These are phyloP conservation scores for Hypoxylon sp. DNA, from an alignment of 2,329 filamentous ascomycete genomes.

Conservation along the genomic window DNA sequence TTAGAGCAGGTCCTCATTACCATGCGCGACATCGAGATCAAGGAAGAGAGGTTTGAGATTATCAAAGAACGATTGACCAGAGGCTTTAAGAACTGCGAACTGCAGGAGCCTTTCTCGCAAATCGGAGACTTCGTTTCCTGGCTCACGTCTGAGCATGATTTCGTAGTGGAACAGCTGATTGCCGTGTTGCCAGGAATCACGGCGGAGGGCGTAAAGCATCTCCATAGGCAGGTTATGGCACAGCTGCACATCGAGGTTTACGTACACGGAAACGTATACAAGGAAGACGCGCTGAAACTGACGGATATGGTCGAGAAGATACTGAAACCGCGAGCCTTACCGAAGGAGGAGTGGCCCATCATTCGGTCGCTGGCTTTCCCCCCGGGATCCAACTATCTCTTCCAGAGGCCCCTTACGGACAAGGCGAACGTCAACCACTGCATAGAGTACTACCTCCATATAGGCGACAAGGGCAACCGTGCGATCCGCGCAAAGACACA, in stretches of 20 bases:
- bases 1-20: conserved; percentile 87
- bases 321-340: conserved; percentile 76
- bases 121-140: conserved; percentile 84
- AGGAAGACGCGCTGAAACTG: conserved; percentile 87
- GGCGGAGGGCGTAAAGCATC: conserved; percentile 75
- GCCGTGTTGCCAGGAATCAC: conserved; percentile 79
- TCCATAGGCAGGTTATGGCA: conserved; percentile 80
- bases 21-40: conserved; percentile 84
- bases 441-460: conserved; percentile 78
- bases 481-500: conserved; percentile 76
- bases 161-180: conserved; percentile 80
- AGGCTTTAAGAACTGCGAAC: conserved; percentile 84
- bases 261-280: conserved; percentile 91
- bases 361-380: conserved; percentile 79
- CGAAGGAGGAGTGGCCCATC: conserved; percentile 80
- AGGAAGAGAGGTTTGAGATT: conserved; percentile 87
- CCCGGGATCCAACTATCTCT: conserved; percentile 82
- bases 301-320: conserved; percentile 83
- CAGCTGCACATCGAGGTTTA: conserved; percentile 90
- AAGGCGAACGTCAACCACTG: conserved; percentile 89
- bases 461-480: conserved; percentile 75
- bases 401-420: conserved; percentile 81
- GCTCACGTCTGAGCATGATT: conserved; percentile 78
- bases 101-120: conserved; percentile 88
- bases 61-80: conserved; percentile 85